These are phyloP conservation scores for Lichtheimia hyalospora DNA, from an alignment of 371 early-diverging fungal species.

Conservation along the genomic window DNA sequence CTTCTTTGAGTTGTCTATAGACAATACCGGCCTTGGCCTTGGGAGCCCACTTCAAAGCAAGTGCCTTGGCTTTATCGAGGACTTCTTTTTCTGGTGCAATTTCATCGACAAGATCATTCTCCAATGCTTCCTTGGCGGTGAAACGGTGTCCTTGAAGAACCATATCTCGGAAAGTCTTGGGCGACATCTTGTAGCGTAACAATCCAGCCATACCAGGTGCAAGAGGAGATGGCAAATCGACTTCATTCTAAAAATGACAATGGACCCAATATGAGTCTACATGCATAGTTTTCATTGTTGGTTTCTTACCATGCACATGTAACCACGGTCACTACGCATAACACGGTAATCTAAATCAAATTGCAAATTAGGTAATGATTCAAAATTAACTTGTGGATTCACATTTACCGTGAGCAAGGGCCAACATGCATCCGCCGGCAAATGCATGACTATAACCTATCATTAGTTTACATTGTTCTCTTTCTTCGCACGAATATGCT, in stretches of 20 bases:
- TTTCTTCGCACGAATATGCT: background rate
- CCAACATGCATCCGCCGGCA: slow-evolving; percentile 83
- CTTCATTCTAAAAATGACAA: slow-evolving; percentile 64
- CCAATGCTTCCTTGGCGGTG: slow-evolving; percentile 62
- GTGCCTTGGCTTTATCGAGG: slow-evolving; percentile 49
- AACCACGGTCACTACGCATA: slow-evolving; percentile 81
- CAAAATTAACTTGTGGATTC: background rate
- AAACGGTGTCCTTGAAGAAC: slow-evolving; percentile 70
- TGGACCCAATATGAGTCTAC: too few relatives aligned
- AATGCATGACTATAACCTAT: slow-evolving; percentile 68
- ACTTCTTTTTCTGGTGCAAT: slow-evolving; percentile 51
- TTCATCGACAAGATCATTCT: slow-evolving; percentile 61
- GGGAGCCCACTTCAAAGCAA: slow-evolving; percentile 59
- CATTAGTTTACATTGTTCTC: background rate
- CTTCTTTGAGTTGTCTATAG: slow-evolving; percentile 48
- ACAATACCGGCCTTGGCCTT: slow-evolving; percentile 52
- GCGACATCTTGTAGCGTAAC: slow-evolving; percentile 60
- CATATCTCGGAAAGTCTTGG: slow-evolving; percentile 60
- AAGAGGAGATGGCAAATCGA: slow-evolving; percentile 72
- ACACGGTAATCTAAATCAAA: slow-evolving; percentile 66
- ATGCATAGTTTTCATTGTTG: background rate
- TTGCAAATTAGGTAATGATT: background rate
- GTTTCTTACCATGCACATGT: slow-evolving; percentile 62
- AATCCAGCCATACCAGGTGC: slow-evolving; percentile 76
- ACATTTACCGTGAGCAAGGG: slow-evolving; percentile 67